Conservation (phyloP, 2,329 filamentous ascomycete genomes). For the Nigrograna mackinnonii region DNA sequence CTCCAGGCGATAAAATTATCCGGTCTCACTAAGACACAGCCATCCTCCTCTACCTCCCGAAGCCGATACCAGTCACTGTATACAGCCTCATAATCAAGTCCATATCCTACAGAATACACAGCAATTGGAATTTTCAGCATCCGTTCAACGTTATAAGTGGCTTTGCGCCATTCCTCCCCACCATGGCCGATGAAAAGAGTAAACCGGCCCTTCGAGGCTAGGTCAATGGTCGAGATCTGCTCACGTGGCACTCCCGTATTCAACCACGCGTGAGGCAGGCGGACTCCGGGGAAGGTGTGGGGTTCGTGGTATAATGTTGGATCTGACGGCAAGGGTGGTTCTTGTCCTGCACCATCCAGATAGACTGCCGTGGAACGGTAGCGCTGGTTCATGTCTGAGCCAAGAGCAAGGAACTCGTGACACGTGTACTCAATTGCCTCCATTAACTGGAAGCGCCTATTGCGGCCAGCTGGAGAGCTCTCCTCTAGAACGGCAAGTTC, state of each 20-base stretch:
- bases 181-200: slow-evolving; percentile 53
- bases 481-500: too few relatives aligned
- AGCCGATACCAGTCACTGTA: slow-evolving; percentile 63
- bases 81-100: slow-evolving; percentile 64
- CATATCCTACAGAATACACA: slow-evolving; percentile 58
- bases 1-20: slow-evolving; percentile 65
- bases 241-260: slow-evolving; percentile 51
- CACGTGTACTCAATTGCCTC: slow-evolving; percentile 47
- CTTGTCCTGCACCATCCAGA: slow-evolving; percentile 46
- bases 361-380: slow-evolving; percentile 55
- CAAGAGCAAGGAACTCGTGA: slow-evolving; percentile 59
- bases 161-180: slow-evolving; percentile 57
- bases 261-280: slow-evolving; percentile 67
- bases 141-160: slow-evolving; percentile 46
- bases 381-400: slow-evolving; percentile 63
- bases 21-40: slow-evolving; percentile 61
- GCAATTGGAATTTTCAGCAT: slow-evolving; percentile 52
- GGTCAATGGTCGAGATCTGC: slow-evolving; percentile 61
- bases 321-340: slow-evolving; percentile 35
- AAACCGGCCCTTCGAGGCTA: slow-evolving; percentile 57
- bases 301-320: slow-evolving; percentile 48
- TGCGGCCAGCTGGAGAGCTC: too few relatives aligned
- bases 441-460: slow-evolving; percentile 31
- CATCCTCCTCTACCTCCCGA: slow-evolving; percentile 60
- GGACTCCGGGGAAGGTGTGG: slow-evolving; percentile 61